These are phyloP conservation scores for Rhodotorula diobovata DNA, from an alignment of 768 basidiomycete species.

Conservation along the genomic window DNA sequence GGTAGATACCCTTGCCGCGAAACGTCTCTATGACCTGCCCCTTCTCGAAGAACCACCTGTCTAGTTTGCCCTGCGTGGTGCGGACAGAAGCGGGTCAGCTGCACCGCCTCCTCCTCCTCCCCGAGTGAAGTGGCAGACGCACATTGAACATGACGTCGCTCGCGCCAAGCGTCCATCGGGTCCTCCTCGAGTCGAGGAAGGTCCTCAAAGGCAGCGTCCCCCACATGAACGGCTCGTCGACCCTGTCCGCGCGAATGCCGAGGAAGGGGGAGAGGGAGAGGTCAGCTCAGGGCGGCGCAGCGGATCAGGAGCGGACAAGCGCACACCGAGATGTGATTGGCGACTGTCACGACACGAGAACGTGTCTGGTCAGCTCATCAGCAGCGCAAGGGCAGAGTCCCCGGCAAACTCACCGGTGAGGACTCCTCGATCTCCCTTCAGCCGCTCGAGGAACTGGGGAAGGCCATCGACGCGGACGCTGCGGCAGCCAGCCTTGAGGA, in stretches of 20 bases:
- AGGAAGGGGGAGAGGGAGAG: neutral
- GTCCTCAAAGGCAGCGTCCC: constrained; percentile 66
- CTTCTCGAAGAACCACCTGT: constrained; percentile 75
- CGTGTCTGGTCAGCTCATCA: neutral
- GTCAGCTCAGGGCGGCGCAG: neutral
- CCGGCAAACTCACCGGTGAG: constrained; percentile 64
- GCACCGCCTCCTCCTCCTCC: too few species aligned
- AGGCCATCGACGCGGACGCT: constrained; percentile 66
- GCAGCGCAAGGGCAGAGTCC: neutral
- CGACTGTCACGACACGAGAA: constrained; percentile 54
- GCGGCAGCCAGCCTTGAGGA: constrained; percentile 65
- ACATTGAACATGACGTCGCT: constrained; percentile 94
- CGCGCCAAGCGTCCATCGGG: constrained; percentile 84
- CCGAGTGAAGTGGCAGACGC: neutral
- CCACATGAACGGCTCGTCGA: constrained; percentile 85
- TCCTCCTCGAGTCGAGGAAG: constrained; percentile 59
- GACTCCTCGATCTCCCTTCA: constrained; percentile 62
- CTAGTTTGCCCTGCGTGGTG: constrained; percentile 54
- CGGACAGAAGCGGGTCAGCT: neutral
- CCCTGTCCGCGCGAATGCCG: constrained; percentile 50
- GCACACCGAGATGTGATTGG: constrained; percentile 90
- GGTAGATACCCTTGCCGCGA: constrained; percentile 82
- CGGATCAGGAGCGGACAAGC: constrained; percentile 33
- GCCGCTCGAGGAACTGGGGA: constrained; percentile 59
- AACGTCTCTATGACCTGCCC: constrained; percentile 92